Evolutionary conservation across 106 monocot genomes (phyloP).

Genomic region (Dactylorhiza incarnata): DNA sequence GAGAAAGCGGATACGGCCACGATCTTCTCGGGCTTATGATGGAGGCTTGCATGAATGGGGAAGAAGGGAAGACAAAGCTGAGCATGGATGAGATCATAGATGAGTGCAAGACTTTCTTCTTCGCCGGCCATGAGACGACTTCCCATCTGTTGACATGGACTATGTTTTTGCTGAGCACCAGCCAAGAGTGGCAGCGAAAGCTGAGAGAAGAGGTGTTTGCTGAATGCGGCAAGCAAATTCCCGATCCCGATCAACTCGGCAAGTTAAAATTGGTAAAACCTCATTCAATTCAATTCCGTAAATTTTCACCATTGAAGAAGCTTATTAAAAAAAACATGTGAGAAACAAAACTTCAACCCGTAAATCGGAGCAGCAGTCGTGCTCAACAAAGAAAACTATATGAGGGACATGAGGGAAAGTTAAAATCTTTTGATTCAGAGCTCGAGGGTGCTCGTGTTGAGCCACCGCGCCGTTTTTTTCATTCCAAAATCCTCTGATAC

Average conservation of each 20-base stretch:
- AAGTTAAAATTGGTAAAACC: slow-evolving; percentile 25
- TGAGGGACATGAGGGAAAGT: no score
- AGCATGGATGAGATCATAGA: slow-evolving; percentile 55
- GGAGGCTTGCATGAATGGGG: slow-evolving; percentile 20
- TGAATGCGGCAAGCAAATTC: slow-evolving; percentile 40
- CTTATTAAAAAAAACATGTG: no score
- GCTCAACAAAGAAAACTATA: no score
- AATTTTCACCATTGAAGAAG: no score
- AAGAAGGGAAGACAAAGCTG: slow-evolving; percentile 13
- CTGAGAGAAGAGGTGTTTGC: slow-evolving; percentile 42
- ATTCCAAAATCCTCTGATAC: no score
- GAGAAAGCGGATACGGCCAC: slow-evolving; percentile 26
- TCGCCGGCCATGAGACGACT: slow-evolving; percentile 62
- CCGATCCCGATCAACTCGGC: slow-evolving; percentile 30
- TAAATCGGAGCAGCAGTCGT: no score
- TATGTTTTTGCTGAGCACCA: slow-evolving; percentile 38
- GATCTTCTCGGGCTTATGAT: slow-evolving; percentile 68
- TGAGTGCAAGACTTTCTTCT: slow-evolving; percentile 83
- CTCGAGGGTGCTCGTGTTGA: no score
- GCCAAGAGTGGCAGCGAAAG: slow-evolving; percentile 55
- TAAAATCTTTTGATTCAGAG: no score
- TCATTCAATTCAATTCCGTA: no score
- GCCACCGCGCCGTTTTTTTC: no score
- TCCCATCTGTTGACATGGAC: slow-evolving; percentile 57
- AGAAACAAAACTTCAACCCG: no score